Base-by-base conservation (phyloP, 2,329 filamentous ascomycete genomes). In the Pestalotiopsis sp. region DNA sequence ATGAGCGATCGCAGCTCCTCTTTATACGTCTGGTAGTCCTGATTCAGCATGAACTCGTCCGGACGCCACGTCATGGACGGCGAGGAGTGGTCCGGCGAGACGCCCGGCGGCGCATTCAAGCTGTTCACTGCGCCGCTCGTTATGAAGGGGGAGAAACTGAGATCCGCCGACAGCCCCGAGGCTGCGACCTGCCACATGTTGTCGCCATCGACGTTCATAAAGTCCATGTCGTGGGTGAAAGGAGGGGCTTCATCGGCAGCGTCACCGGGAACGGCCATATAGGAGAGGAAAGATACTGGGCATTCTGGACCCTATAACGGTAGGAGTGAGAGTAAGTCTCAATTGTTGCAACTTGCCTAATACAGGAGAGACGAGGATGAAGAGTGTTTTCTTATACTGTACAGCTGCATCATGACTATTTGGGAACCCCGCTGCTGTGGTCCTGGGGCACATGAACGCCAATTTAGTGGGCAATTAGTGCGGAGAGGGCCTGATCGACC, bases 1-100 rank as follows among this genome's bases (percentile, higher is more conserved):
- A 85, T 82, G 69, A 85, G 80, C 23, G 77, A 79, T 63, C 82
- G 80, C 14, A 85, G 76, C 71, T 85, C 81, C 71, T 85, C 81
- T 68, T 82, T 81, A 63, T 82, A 85, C 9, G 80, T 80, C 31
- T 83, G 78, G 67, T 83, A 85, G 1, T 79, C 79, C 1, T 82
- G 82, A 68, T 85, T 77, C 20, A 76, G 75, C 6, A 75, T 74
- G 62, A 81, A 81, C 66, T 80, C 77, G 36, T 81, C 79, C 2
- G 69, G 69, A 9, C 67, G 64, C 69, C 66, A 70, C 14, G 67
- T 65, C 41, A 70, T 68, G 59, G 64, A 63, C 14, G 69, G 69
- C 11, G 69, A 70, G 1, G 66, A 65, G 2, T 27, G 66, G 5
- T 58, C 63, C 5, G 31, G 59, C 3, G 62, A 65, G 13, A 62